These are phyloP conservation scores for Lactarius quietus DNA, from an alignment of 768 basidiomycete genomes.

Conservation along the genomic window DNA sequence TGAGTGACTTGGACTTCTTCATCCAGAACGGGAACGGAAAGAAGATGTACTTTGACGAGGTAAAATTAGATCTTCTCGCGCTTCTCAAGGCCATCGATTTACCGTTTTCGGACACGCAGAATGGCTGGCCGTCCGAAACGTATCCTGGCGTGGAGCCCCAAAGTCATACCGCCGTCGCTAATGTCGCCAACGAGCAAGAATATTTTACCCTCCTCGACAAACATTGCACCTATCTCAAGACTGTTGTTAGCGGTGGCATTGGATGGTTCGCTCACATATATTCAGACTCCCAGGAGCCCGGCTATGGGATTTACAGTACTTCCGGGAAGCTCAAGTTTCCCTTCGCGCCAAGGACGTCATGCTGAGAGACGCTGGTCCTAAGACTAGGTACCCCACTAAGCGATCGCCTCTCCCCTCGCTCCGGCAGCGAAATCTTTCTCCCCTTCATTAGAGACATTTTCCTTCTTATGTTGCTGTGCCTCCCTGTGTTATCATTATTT, in stretches of 20 bases:
- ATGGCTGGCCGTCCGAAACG: conserved; percentile 70
- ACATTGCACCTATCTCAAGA: conserved; percentile 62
- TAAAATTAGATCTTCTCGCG: conserved; percentile 23
- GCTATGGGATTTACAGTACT: conserved; percentile 62
- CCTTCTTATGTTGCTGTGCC: neutral
- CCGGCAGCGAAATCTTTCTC: neutral
- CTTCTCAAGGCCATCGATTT: neutral
- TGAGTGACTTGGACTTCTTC: conserved; percentile 61
- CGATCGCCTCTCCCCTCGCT: neutral
- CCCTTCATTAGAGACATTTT: neutral
- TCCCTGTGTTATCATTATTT: neutral
- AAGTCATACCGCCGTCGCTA: conserved; percentile 54
- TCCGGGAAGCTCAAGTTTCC: conserved; percentile 54
- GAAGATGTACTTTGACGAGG: conserved; percentile 74
- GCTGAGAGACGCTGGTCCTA: conserved; percentile 36
- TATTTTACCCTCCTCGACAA: conserved; percentile 63
- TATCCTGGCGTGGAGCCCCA: conserved; percentile 62
- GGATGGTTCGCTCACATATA: conserved; percentile 86
- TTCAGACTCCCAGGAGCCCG: conserved; percentile 59
- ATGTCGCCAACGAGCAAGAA: conserved; percentile 39
- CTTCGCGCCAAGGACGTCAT: conserved; percentile 60
- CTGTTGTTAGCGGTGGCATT: conserved; percentile 54
- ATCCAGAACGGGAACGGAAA: conserved; percentile 56
- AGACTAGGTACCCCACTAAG: neutral
- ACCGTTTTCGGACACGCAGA: conserved; percentile 38